phyloP scores from a whole-genome alignment of 495 filamentous ascomycete genomes.

The Thermochaetoides thermophila region DNA sequence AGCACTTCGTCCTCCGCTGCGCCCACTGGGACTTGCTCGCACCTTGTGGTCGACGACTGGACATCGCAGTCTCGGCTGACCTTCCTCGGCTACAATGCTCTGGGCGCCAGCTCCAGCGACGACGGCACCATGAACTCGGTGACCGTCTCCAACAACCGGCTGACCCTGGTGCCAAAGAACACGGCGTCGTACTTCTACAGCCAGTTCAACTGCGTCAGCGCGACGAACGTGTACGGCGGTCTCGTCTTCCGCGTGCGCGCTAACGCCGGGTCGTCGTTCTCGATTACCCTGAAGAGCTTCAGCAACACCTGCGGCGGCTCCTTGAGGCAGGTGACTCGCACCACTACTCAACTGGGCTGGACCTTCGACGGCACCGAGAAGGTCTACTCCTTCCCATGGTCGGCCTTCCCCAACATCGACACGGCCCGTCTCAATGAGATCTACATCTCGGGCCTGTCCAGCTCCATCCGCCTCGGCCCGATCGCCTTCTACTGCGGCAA shows the following conservation, averaged over 20 bases:
- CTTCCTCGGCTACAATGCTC: slow-evolving; percentile 48
- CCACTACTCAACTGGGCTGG: slow-evolving; percentile 39
- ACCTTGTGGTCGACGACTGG: slow-evolving; percentile 46
- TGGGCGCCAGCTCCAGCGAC: slow-evolving; percentile 42
- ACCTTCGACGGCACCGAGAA: slow-evolving; percentile 45
- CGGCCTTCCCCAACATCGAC: slow-evolving; percentile 36
- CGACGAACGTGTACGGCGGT: slow-evolving; percentile 37
- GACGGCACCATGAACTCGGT: slow-evolving; percentile 46
- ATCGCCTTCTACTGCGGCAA: slow-evolving; percentile 46
- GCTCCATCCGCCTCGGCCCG: slow-evolving; percentile 38
- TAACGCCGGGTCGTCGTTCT: slow-evolving; percentile 37
- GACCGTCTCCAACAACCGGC: slow-evolving; percentile 32
- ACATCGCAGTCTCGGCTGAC: slow-evolving; percentile 48
- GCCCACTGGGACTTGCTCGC: no score
- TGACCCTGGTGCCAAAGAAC: slow-evolving; percentile 37
- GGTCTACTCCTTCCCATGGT: slow-evolving; percentile 45
- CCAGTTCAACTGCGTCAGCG: slow-evolving; percentile 40
- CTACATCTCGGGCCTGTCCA: slow-evolving; percentile 32
- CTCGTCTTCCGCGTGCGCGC: slow-evolving; percentile 45
- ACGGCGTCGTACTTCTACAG: slow-evolving; percentile 44
- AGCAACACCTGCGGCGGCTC: slow-evolving; percentile 29
- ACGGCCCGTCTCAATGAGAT: slow-evolving; percentile 36
- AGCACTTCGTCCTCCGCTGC: slow-evolving; percentile 14
- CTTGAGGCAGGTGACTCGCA: slow-evolving; percentile 22
- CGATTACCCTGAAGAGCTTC: slow-evolving; percentile 34